phyloP scores from a whole-genome alignment of 2,329 filamentous ascomycete species.

The Penicillium sp. region DNA sequence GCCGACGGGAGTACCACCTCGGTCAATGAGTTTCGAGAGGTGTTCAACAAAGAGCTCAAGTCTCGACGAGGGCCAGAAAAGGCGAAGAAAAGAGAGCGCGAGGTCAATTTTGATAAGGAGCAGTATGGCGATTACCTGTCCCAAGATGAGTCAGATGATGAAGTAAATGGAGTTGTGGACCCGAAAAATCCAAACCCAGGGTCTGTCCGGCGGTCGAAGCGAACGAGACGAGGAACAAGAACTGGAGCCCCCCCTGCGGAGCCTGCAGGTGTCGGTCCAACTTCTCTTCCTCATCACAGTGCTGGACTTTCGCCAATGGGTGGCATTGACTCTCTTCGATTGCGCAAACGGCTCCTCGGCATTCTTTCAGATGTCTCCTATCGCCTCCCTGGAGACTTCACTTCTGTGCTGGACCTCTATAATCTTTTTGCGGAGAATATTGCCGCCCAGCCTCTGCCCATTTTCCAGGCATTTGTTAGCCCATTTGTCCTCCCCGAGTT shows the following conservation, averaged over 20 bases:
- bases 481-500: constrained; percentile 46
- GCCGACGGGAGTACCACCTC: constrained; percentile 42
- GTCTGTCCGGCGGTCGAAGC: constrained; percentile 32
- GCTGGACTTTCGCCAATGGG: constrained; percentile 36
- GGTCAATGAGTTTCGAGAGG: constrained; percentile 44
- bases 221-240: constrained; percentile 32
- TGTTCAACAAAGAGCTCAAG: constrained; percentile 49
- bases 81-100: constrained; percentile 40
- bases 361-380: constrained; percentile 43
- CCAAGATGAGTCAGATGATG: constrained; percentile 38
- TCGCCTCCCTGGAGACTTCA: constrained; percentile 36
- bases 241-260: constrained; percentile 1
- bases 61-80: constrained; percentile 25
- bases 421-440: constrained; percentile 49
- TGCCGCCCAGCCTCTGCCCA: constrained; percentile 44
- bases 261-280: constrained; percentile 1
- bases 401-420: constrained; percentile 41
- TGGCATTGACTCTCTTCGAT: constrained; percentile 38
- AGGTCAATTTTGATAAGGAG: constrained; percentile 48
- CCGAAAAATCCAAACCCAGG: constrained; percentile 7
- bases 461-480: constrained; percentile 49
- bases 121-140: constrained; percentile 49
- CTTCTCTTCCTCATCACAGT: constrained; percentile 13
- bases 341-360: constrained; percentile 48
- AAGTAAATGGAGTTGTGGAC: constrained; percentile 25